Evolutionary conservation across 202 grass and related monocot species (phyloP), one percentile per base, ranked within the genome.

Genomic region (Bolboschoenoplectus hybrid): DNA sequence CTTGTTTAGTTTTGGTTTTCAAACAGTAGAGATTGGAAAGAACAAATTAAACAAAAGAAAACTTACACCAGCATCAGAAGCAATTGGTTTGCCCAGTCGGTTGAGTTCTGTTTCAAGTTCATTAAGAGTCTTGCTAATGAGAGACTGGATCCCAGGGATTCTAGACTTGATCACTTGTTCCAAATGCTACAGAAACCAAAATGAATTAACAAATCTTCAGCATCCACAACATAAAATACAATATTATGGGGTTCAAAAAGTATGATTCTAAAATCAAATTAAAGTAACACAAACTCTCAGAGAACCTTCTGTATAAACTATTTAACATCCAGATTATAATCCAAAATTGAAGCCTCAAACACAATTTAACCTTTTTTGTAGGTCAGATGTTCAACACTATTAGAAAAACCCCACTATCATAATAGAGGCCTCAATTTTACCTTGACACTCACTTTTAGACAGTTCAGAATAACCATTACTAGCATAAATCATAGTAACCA

Each of bases 61-160:
- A 75, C 93, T 88, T 91, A 99, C 97, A 53, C 97, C 97, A 87
- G 97, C 97, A 89, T 99, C 97, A 7, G 87, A 87, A 86, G 97
- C 97, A 85, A 97, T 99, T n/a, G 97, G 97, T 79, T 97, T 96
- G 69, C 97, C 97, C 83, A 99, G 89, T 63, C 93, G 92, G 68
- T 86, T 90, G 82, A 99, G 90, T 90, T 99, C 97, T 78, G 88
- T 93, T 87, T 99, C 97, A 81, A 99, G 81, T 83, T 99, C 97
- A 65, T 84, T 89, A 75, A 97, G 90, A 80, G 92, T 97, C 89
- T 97, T 99, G 40, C 89, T 99, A 85, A 99, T 97, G 61, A 99
- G 93, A 91, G 97, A 97, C 8, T 98, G 97, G 40, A 98, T 84
- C 38, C 97, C 97, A 0, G 97, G 97, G 49, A 98, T 98, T 87